These are phyloP conservation scores for Cyclotella cryptica DNA, from an alignment of 108 stramenopile species.

Conservation along the genomic window DNA sequence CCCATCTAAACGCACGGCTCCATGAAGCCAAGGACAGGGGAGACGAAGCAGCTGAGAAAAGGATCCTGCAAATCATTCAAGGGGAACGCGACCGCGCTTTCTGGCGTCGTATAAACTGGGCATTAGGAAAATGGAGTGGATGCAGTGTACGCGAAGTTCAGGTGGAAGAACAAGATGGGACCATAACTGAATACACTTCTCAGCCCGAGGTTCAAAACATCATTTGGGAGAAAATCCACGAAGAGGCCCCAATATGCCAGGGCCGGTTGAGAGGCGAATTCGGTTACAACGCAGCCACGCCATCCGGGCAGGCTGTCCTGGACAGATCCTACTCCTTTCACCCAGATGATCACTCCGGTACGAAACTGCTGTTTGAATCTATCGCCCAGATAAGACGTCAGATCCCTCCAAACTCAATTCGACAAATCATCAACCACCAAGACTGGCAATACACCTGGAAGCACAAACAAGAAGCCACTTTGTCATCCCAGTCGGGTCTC, in stretches of 20 bases:
- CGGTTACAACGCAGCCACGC: no score
- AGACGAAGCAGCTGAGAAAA: constrained; percentile 4
- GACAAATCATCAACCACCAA: not conserved
- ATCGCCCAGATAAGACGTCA: not conserved
- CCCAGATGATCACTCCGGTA: not conserved
- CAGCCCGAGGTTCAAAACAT: not conserved
- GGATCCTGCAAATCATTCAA: constrained; percentile 29
- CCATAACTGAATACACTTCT: not conserved
- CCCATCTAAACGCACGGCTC: not conserved
- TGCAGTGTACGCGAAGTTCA: constrained; percentile 20
- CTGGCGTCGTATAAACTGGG: constrained; percentile 25
- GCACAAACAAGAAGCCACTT: not conserved
- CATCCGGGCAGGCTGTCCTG: not conserved
- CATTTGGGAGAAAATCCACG: not conserved
- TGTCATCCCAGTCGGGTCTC: constrained; percentile 21
- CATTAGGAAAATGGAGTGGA: not conserved
- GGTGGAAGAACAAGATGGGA: not conserved
- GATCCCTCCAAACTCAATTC: constrained; percentile 1
- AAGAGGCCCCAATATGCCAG: no score
- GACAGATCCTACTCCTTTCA: constrained; percentile 10
- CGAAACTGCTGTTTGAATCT: not conserved
- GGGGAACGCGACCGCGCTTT: constrained; percentile 24
- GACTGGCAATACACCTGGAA: constrained; percentile 8
- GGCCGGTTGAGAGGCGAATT: no score
- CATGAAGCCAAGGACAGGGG: not conserved